Conservation (phyloP, 2,329 filamentous ascomycete genomes). For the Trichoderma aggressivum region DNA sequence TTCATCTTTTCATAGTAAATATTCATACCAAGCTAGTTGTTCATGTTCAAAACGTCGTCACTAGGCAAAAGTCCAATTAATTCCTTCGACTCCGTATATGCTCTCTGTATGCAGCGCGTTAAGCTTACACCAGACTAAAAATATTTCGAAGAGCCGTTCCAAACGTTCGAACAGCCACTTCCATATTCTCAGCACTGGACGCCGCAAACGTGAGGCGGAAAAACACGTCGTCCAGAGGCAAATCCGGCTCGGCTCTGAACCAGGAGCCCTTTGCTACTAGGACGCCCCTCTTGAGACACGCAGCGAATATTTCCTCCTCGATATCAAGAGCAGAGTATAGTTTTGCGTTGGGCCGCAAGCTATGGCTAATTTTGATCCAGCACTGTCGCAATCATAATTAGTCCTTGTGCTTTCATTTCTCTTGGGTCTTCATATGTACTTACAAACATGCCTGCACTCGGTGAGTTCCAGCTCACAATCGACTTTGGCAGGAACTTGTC, state of each 20-base stretch:
- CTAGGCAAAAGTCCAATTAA: background rate
- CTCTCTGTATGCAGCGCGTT: background rate
- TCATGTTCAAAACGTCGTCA: background rate
- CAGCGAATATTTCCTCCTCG: slow-evolving; percentile 83
- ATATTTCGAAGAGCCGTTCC: slow-evolving; percentile 52
- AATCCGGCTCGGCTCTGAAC: slow-evolving; percentile 75
- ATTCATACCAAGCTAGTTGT: background rate
- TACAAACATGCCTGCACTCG: slow-evolving; percentile 92
- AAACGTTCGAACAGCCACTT: slow-evolving; percentile 69
- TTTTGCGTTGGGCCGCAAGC: slow-evolving; percentile 58
- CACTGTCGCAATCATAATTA: slow-evolving; percentile 42
- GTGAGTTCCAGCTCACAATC: slow-evolving; percentile 75
- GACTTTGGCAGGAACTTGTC: slow-evolving; percentile 72
- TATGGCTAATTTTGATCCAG: slow-evolving; percentile 69
- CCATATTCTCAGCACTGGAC: slow-evolving; percentile 67
- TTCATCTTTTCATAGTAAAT: background rate
- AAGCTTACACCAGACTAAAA: background rate
- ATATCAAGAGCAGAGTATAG: slow-evolving; percentile 58
- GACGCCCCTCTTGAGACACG: slow-evolving; percentile 71
- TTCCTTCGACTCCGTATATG: background rate
- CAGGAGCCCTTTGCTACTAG: slow-evolving; percentile 82
- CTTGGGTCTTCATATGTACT: slow-evolving; percentile 32
- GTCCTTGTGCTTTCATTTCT: background rate
- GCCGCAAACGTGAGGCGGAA: slow-evolving; percentile 89
- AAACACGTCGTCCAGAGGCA: slow-evolving; percentile 64